Evolutionary conservation across 2,329 filamentous ascomycete species (phyloP).

Genomic region (Aspergillus fijiensis): DNA sequence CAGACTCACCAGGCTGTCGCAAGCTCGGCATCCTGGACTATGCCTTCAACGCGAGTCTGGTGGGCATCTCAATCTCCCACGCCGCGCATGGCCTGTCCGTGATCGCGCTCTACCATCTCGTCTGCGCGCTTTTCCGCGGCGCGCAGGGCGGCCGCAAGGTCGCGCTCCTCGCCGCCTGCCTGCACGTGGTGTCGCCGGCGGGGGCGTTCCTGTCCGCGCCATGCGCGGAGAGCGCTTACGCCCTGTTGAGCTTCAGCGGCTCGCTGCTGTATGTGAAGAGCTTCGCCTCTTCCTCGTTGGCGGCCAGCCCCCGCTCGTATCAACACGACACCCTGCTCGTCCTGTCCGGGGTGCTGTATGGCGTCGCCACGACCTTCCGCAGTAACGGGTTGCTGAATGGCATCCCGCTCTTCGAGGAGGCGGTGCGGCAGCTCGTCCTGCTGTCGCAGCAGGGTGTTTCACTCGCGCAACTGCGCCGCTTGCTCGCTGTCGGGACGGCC

Average conservation of each 20-base stretch:
- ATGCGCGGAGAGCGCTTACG: conserved; percentile 5
- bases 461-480: background rate
- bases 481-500: conserved; percentile 4
- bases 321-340: background rate
- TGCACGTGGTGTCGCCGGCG: conserved; percentile 10
- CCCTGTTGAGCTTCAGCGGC: conserved; percentile 7
- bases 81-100: conserved; percentile 7
- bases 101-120: conserved; percentile 2
- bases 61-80: conserved; percentile 6
- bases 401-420: conserved; percentile 9
- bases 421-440: background rate
- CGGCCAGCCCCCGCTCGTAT: background rate
- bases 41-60: background rate
- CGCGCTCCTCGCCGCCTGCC: conserved; percentile 9
- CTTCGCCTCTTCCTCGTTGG: background rate
- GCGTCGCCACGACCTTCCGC: conserved; percentile 6
- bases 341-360: conserved; percentile 4
- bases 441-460: background rate
- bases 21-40: background rate
- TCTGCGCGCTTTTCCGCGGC: conserved; percentile 1
- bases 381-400: conserved; percentile 12
- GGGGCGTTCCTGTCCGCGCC: conserved; percentile 12
- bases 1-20: background rate
- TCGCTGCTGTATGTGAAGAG: conserved; percentile 9
- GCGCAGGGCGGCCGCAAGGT: conserved; percentile 7